Percentiles rank a stretch among this genome's conserved stretches.
Evolutionary conservation across 495 filamentous ascomycete genomes (phyloP).

Genomic region (Podospora sp.): DNA sequence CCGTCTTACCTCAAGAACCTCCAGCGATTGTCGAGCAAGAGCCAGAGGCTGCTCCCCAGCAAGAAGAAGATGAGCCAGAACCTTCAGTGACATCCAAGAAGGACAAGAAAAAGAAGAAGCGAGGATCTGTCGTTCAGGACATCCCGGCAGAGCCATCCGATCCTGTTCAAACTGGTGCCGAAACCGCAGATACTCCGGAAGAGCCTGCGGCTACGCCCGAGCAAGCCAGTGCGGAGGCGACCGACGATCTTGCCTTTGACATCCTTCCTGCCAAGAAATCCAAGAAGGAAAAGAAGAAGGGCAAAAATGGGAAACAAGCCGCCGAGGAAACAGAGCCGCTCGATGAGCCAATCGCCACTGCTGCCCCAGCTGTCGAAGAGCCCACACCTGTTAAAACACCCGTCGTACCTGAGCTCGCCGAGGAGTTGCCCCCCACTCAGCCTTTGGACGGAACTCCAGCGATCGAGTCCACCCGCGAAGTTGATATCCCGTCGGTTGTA

Average conservation of each 20-base stretch:
- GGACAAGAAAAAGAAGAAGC: constrained; percentile 40
- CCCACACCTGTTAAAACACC: neutral
- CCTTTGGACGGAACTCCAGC: neutral
- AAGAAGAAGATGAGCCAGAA: constrained; percentile 2
- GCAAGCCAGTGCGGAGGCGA: constrained; percentile 3
- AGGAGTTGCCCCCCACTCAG: neutral
- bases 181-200: constrained; percentile 17
- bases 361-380: neutral
- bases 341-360: neutral
- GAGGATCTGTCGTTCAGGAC: constrained; percentile 24
- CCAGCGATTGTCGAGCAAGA: neutral
- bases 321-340: neutral
- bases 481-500: neutral
- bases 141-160: constrained; percentile 1
- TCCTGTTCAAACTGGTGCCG: neutral
- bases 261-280: constrained; percentile 25
- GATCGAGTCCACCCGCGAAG: neutral
- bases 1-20: neutral
- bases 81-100: constrained; percentile 37
- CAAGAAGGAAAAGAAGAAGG: constrained; percentile 31
- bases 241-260: constrained; percentile 18
- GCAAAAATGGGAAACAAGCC: constrained; percentile 20
- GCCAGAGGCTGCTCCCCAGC: neutral
- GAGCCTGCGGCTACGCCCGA: constrained; percentile 8
- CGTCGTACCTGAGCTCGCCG: neutral